Evolutionary conservation across 805 yeast genomes (phyloP).

Genomic region (Yamadazyma takamatsuzukensis): DNA sequence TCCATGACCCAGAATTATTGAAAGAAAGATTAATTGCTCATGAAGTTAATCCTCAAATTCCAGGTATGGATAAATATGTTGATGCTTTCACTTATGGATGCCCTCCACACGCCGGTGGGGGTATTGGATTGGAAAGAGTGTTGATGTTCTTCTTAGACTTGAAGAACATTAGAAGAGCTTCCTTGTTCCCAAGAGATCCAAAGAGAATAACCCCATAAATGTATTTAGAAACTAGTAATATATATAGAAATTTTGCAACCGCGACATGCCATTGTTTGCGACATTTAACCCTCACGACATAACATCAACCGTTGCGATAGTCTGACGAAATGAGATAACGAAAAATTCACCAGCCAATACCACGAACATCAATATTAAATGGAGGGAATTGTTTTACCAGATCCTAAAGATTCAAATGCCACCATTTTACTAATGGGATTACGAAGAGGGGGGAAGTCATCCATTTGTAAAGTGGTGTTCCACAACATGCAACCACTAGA

Average conservation of each 20-base stretch:
- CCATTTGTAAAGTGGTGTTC: constrained; percentile 92
- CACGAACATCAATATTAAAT: constrained; percentile 3
- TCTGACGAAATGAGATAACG: no score
- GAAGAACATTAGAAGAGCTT: constrained; percentile 98
- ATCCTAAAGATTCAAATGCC: constrained; percentile 59
- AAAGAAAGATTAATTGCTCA: constrained; percentile 77
- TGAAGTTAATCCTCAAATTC: constrained; percentile 73
- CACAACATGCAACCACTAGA: constrained; percentile 96
- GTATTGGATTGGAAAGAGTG: constrained; percentile 98
- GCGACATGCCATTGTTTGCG: no score
- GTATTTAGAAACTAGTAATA: no score
- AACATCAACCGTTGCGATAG: no score
- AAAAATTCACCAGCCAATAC: no score
- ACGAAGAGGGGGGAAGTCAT: constrained; percentile 88
- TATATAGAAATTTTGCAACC: no score
- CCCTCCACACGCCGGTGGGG: constrained; percentile 99
- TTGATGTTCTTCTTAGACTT: constrained; percentile 96
- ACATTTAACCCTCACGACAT: no score
- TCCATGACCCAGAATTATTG: constrained; percentile 86
- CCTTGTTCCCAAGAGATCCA: constrained; percentile 99
- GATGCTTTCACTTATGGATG: constrained; percentile 94
- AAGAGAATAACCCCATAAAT: constrained; percentile 79
- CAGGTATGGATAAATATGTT: constrained; percentile 86
- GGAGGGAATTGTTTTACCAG: constrained; percentile 20
- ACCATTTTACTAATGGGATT: constrained; percentile 85